Evolutionary conservation across 306 rosid genomes (phyloP).

Genomic region (Macrotyloma uniflorum): DNA sequence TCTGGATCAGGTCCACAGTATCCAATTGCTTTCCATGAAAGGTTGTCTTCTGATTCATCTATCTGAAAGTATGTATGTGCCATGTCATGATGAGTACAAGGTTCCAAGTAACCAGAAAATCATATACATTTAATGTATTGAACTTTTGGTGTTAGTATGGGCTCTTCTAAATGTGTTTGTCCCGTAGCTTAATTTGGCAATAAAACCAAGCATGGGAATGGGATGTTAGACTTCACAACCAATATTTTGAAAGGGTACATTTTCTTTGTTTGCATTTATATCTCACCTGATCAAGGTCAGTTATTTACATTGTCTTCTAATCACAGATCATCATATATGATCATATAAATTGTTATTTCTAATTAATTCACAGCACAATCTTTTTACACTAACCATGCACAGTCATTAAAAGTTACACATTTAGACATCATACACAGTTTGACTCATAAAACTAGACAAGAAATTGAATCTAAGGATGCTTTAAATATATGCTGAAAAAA

Average conservation of each 20-base stretch:
- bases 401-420: no score
- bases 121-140: background rate
- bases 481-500: background rate
- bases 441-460: background rate
- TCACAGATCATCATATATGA: no score
- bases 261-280: no score
- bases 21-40: conserved; percentile 79
- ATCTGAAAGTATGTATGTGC: conserved; percentile 43
- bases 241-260: no score
- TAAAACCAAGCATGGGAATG: background rate
- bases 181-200: background rate
- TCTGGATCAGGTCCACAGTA: conserved; percentile 74
- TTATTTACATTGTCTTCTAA: no score
- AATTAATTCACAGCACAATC: no score
- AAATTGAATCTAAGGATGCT: background rate
- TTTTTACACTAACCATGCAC: no score
- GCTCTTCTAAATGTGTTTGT: no score
- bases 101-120: conserved; percentile 23
- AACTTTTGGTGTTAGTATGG: no score
- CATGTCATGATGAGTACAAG: conserved; percentile 4
- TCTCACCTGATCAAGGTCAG: no score
- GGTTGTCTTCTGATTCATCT: conserved; percentile 62
- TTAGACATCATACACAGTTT: background rate
- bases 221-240: no score
- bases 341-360: no score